Base-by-base conservation (phyloP, 768 basidiomycete species). In the Coprinopsis marcescibilis region DNA sequence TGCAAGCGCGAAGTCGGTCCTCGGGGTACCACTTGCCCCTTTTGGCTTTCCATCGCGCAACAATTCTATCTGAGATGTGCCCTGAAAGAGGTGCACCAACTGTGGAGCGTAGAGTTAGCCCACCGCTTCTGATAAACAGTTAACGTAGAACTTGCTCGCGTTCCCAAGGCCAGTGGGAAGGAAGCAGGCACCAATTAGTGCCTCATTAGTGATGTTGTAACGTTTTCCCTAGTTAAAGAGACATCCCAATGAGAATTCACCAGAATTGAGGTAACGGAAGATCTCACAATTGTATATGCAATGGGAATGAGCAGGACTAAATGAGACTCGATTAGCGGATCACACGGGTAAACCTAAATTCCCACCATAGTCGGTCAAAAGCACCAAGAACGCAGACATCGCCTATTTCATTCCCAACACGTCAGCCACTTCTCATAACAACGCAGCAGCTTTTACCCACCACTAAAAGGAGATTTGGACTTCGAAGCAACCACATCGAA, bases 1-100 rank as follows among this genome's bases (percentile, higher is more conserved):
- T 57, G 1, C 74, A 65, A 1, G 71, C 80, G 1, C 78, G 71
- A 20, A 86, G 68, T 4, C 84, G 76, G 52, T 84, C 85, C 59
- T 88, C 83, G 0, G 83, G 83, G 34, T 77, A 73, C 81, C 80
- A 85, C 2, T 65, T 51, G 1, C 81, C 81, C 0, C 71, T 69
- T 3, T 64, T 56, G 35, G 67, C 62, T 17, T 73, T 72, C 62
- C 75, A 79, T 34, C 55, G 57, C 13, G 71, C 64, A 12, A 88
- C 65, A 0, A 72, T 62, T 19, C 52, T 49, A 58, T 87, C 85
- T 0, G 85, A 85, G 0, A 84, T 48, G 17, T 66, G 66, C 1
- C 85, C 84, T 0, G 79, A 71, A 3, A 82, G 53, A 1, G 78
- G 76, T 1, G 82, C 77, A 1, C 83, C 83, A 30, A 77, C 81